Evolutionary conservation across 2,329 filamentous ascomycete species (phyloP), one percentile per base, ranked within the genome.

Genomic region (Talaromyces sp.): DNA sequence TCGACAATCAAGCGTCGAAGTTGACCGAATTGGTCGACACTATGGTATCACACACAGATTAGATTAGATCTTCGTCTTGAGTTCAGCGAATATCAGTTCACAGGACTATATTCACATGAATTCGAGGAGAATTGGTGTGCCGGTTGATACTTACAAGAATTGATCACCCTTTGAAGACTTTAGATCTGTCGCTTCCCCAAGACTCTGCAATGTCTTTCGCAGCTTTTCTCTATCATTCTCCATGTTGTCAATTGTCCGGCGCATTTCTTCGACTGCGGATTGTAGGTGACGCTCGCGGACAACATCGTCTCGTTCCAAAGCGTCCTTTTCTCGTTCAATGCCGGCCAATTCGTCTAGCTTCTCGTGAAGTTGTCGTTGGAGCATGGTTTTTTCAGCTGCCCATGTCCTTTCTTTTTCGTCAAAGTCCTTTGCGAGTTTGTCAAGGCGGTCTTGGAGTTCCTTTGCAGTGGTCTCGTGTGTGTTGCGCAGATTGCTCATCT

Each of bases 1-100:
- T 83, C 78, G 69, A 83, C 74, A 69, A 85, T 84, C 66, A 83
- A 80, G 66, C 77, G 80, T 64, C 80, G 79, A 47, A 85, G 80
- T 68, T 84, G 79, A 50, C 75, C 76, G 74, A 85, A 85, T 57
- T 81, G 81, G 66, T 84, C 80, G 70, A 82, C 72, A 77, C 83
- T 85, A 77, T 71, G n/a, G 11, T 47, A 24, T 31, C 52, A 39
- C 37, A 41, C 37, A 65, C 35, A 60, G 45, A 52, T 57, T 54
- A 47, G 50, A 47, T 63, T 63, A 57, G 61, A 57, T 37, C n/a
- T 22, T 37, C n/a, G 52, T 56, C 52, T 37, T 37, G 31, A 16
- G 2, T 22, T 22, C 6, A 16, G 33, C 22, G 31, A 56, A 37
- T 37, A 37, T 37, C 33, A 37, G 19, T 22, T 39, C n/a, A 35